phyloP scores from a whole-genome alignment of 2,329 filamentous ascomycete genomes.

The Metarhizium guizhouense region DNA sequence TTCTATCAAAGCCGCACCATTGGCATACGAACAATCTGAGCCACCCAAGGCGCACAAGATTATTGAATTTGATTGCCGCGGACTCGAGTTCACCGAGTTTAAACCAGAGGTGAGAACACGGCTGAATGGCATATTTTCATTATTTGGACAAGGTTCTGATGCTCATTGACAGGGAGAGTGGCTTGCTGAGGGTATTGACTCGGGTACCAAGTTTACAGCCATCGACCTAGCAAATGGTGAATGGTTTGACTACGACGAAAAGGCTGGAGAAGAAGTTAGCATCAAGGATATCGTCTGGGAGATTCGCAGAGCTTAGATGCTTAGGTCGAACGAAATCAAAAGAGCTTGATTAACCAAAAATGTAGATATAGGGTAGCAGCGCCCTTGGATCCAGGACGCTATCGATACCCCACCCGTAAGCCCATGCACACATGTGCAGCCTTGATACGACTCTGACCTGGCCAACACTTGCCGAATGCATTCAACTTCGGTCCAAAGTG shows the following conservation, averaged over 20 bases:
- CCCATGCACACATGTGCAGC: background rate
- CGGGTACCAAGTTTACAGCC: conserved; percentile 67
- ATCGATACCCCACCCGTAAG: background rate
- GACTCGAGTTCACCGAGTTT: conserved; percentile 86
- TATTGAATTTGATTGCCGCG: conserved; percentile 87
- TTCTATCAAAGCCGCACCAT: conserved; percentile 66
- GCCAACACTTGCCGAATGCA: background rate
- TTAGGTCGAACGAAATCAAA: background rate
- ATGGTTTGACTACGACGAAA: conserved; percentile 98
- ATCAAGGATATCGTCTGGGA: conserved; percentile 87
- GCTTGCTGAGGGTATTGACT: conserved; percentile 74
- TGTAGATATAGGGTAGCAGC: background rate
- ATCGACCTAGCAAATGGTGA: conserved; percentile 85
- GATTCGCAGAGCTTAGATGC: conserved; percentile 57
- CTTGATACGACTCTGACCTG: background rate
- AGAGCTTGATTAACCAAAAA: background rate
- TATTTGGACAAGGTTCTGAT: background rate
- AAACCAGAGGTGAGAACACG: conserved; percentile 63
- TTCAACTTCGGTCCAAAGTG: background rate
- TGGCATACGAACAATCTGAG: conserved; percentile 60
- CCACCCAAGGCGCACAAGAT: conserved; percentile 71
- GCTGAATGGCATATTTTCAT: background rate
- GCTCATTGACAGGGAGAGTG: conserved; percentile 63
- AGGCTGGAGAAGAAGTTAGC: conserved; percentile 82
- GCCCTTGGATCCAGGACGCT: background rate